Evolutionary conservation across 1,284 basidiomycete genomes (phyloP).

Genomic region (Rhodotorula mucilaginosa): DNA sequence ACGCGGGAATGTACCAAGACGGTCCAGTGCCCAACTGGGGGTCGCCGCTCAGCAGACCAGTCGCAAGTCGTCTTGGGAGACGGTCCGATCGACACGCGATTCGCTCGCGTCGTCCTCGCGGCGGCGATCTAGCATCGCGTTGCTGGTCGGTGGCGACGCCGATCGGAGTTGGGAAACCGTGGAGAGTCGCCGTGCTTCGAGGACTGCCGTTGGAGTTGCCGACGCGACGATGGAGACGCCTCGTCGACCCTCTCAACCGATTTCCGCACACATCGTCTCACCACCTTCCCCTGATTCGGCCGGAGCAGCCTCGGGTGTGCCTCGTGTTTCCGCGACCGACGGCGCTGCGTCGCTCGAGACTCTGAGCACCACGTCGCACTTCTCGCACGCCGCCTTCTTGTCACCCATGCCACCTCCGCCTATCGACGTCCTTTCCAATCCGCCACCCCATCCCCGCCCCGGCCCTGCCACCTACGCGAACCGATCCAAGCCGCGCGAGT

Average conservation of each 20-base stretch:
- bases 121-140: neutral
- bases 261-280: neutral
- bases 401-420: neutral
- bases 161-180: too few relatives aligned
- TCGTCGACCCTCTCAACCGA: neutral
- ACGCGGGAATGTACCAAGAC: too few relatives aligned
- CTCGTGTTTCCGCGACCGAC: neutral
- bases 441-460: neutral
- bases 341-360: neutral
- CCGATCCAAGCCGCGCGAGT: slow-evolving; percentile 2
- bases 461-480: neutral
- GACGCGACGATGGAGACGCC: neutral
- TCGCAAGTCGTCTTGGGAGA: slow-evolving; percentile 1
- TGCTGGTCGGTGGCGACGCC: neutral
- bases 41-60: neutral
- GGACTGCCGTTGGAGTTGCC: neutral
- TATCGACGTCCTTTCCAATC: neutral
- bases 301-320: neutral
- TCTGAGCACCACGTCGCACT: neutral
- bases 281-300: neutral
- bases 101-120: neutral
- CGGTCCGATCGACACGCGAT: neutral
- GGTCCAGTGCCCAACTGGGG: too few relatives aligned
- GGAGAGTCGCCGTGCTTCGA: too few relatives aligned
- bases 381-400: slow-evolving; percentile 9